Evolutionary conservation across 202 grass and related monocot species (phyloP), one percentile per base, ranked within the genome.

Genomic region (Zoysia matrella): DNA sequence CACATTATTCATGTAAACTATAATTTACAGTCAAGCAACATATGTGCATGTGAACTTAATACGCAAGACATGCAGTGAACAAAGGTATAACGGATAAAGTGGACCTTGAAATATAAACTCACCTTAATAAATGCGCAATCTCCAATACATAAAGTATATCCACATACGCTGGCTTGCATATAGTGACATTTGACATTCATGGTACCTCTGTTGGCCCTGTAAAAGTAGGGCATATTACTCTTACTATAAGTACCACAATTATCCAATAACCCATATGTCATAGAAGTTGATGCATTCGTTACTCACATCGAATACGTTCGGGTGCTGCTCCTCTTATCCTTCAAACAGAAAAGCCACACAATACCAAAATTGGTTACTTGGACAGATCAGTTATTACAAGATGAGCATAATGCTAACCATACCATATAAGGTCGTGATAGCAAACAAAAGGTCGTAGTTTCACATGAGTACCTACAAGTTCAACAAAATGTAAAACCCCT

Each of bases 121-220:
- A 93, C 95, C 88, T 98, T 89, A 67, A 98, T 71, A 91, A 91
- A 92, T 86, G 90, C 88, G 68, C 92, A 98, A 86, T 98, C 95
- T 43, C 90, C 95, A 74, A 98, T 65, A 75, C 84, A 70, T 14
- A 98, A 89, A 86, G 78, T 80, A 76, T 57, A 91, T 52, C 88
- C 86, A 7, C 67, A 91, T 82, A 89, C 44, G 67, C 63, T 92
- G 42, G 95, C 92, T 85, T 94, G 81, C 76, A 86, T 73, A 85
- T 92, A 98, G 78, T 98, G 95, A 73, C 72, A 91, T 89, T 98
- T 94, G 55, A 91, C 86, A 88, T 92, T 86, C 67, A 91, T 79
- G 61, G 90, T 71, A 65, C 82, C 67, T 83, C 78, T 50, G 36
- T 80, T 83, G 83, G 77, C 52, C 81, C 95, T 98, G 76, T 47